Evolutionary conservation across 2,329 filamentous ascomycete species (phyloP).

Genomic region (Phoma sp.): DNA sequence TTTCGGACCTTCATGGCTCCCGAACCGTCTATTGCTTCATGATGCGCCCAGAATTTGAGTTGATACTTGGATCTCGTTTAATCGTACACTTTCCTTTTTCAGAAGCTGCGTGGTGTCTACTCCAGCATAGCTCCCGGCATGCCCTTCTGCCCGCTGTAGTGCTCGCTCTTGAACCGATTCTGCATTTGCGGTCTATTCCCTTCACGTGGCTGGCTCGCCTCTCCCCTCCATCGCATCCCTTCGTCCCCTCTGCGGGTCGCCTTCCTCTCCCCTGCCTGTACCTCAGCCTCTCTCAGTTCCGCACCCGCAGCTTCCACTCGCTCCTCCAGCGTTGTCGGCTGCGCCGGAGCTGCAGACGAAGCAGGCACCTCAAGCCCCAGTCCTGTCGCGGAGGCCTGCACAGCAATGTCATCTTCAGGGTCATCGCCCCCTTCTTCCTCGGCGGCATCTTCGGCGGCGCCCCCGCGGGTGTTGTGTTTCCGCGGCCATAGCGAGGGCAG

Average conservation of each 20-base stretch:
- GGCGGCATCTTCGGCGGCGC: constrained; percentile 57
- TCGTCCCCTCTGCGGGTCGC: constrained; percentile 3
- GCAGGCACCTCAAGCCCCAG: neutral
- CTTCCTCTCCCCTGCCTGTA: constrained; percentile 37
- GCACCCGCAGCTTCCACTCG: constrained; percentile 42
- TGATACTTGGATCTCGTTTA: neutral
- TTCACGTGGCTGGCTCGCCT: constrained; percentile 5
- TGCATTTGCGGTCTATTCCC: constrained; percentile 20
- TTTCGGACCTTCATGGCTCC: too few relatives aligned
- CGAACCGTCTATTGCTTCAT: too few relatives aligned
- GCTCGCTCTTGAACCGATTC: constrained; percentile 21
- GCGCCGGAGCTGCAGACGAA: neutral
- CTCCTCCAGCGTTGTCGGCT: constrained; percentile 3
- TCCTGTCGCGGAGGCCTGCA: neutral
- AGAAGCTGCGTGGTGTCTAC: constrained; percentile 1
- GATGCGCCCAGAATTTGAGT: too few relatives aligned
- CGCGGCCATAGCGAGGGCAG: constrained; percentile 82
- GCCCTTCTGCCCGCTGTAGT: constrained; percentile 30
- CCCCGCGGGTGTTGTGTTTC: constrained; percentile 81
- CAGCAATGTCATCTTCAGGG: constrained; percentile 17
- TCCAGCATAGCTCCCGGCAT: constrained; percentile 44
- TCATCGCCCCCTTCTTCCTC: constrained; percentile 26
- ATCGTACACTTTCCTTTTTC: neutral
- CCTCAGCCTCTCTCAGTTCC: constrained; percentile 46
- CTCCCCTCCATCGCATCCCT: constrained; percentile 39